These are phyloP conservation scores for Cavenderia fasciculata DNA, from an alignment of 78 protist genomes.

Conservation along the genomic window DNA sequence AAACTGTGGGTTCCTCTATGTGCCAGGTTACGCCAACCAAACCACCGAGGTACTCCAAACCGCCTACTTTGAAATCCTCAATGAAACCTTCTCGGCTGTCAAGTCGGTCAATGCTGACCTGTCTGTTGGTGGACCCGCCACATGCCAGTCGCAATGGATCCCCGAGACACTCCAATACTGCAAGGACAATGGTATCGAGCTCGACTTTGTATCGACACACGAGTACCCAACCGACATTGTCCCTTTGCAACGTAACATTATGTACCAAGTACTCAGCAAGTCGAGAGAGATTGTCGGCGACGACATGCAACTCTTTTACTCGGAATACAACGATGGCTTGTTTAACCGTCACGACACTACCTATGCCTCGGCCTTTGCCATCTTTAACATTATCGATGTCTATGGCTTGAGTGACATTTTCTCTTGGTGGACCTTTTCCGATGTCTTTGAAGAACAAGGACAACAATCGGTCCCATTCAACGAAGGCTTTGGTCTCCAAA, in stretches of 20 bases:
- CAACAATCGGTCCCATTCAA: constrained; percentile 49
- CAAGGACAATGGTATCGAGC: neutral
- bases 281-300: constrained; percentile 40
- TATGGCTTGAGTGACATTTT: constrained; percentile 69
- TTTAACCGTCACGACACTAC: constrained; percentile 33
- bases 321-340: constrained; percentile 74
- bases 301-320: constrained; percentile 42
- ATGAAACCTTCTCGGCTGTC: constrained; percentile 31
- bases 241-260: constrained; percentile 51
- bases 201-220: constrained; percentile 67
- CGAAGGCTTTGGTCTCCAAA: constrained; percentile 70
- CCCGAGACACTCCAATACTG: constrained; percentile 48
- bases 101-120: constrained; percentile 12
- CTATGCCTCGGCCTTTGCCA: constrained; percentile 61
- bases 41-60: neutral
- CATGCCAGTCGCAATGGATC: constrained; percentile 60
- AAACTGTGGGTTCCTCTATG: constrained; percentile 64
- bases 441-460: constrained; percentile 75
- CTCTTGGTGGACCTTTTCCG: constrained; percentile 77
- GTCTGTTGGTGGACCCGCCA: constrained; percentile 76
- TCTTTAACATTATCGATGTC: constrained; percentile 58
- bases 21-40: too few species aligned
- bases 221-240: constrained; percentile 78
- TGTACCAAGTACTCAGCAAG: constrained; percentile 44
- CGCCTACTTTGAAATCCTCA: constrained; percentile 8